phyloP scores from a whole-genome alignment of 148 eudicot species.

The Silene latifolia region DNA sequence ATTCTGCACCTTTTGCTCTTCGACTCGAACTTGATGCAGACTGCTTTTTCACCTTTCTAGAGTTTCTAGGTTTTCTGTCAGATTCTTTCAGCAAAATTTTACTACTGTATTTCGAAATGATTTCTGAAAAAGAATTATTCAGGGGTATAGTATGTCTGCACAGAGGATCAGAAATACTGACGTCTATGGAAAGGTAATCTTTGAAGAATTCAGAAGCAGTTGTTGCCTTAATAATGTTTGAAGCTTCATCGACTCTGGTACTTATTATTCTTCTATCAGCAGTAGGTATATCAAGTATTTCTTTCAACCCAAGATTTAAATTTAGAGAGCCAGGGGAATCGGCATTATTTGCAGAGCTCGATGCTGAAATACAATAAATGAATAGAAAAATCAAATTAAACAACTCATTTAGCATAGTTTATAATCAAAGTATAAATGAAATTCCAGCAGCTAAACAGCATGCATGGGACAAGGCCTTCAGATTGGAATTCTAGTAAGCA shows the following conservation, averaged over 20 bases:
- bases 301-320: constrained; percentile 61
- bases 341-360: constrained; percentile 26
- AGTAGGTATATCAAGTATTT: constrained; percentile 53
- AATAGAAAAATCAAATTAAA: constrained; percentile 1
- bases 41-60: constrained; percentile 61
- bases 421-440: constrained; percentile 4
- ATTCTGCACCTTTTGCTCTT: constrained; percentile 38
- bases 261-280: constrained; percentile 37
- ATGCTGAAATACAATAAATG: constrained; percentile 33
- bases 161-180: constrained; percentile 30
- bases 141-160: constrained; percentile 30
- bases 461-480: neutral
- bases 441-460: neutral
- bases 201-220: constrained; percentile 32
- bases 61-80: constrained; percentile 66
- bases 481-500: neutral
- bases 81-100: constrained; percentile 67
- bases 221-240: constrained; percentile 45
- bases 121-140: constrained; percentile 42
- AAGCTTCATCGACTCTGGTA: constrained; percentile 53
- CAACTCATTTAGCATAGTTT: neutral
- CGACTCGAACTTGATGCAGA: constrained; percentile 27
- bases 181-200: constrained; percentile 25
- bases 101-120: constrained; percentile 57
- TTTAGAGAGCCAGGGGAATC: constrained; percentile 26